Evolutionary conservation across 1,284 basidiomycete genomes (phyloP), one percentile per base, ranked within the genome.

Genomic region (Ceratorhiza oryzae-sativae): DNA sequence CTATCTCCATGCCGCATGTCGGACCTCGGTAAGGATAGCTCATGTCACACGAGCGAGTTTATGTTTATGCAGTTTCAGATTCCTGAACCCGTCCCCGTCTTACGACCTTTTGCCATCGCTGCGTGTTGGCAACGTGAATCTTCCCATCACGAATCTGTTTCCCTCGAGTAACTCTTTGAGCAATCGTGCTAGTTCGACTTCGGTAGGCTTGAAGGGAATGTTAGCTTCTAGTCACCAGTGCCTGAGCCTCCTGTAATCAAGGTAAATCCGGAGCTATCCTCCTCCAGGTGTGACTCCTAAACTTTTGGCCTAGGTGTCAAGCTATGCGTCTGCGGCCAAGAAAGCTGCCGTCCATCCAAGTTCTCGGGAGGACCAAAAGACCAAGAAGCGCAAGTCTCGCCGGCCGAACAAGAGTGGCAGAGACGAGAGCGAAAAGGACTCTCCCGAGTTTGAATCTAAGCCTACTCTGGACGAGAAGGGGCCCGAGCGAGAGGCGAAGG

Each of bases 241-340:
- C 63, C 63, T 30, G 63, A 68, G 36, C 63, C 63, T 27, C 63
- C 63, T 10, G 63, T 56, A n/a, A 68, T 68, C 49, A 68, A 68
- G 36, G 63, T 68, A 13, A 23, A n/a, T 59, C 20, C 42, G n/a
- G 8, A n/a, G 12, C 9, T 20, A 20, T 12, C 39, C 25, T 8
- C 6, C 20, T 13, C 23, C 3, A 8, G 9, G 4, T 32, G 34
- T 10, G 25, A 13, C n/a, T 41, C 3, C 13, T 45, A 39, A 3
- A 23, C 30, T 25, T 41, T 23, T 23, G 1, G 13, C 41, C 15
- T 56, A 68, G 63, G 63, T 68, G 20, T 53, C 63, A 3, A 56
- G 63, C 30, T 68, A 68, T 30, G 63, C 49, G 39, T 49, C 30
- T n/a, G 63, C 27, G 27, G 49, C 45, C 36, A 68, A 68, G 51